These are phyloP conservation scores for Verticillium zaregamsianum DNA, from an alignment of 2,329 filamentous ascomycete species.

Conservation along the genomic window DNA sequence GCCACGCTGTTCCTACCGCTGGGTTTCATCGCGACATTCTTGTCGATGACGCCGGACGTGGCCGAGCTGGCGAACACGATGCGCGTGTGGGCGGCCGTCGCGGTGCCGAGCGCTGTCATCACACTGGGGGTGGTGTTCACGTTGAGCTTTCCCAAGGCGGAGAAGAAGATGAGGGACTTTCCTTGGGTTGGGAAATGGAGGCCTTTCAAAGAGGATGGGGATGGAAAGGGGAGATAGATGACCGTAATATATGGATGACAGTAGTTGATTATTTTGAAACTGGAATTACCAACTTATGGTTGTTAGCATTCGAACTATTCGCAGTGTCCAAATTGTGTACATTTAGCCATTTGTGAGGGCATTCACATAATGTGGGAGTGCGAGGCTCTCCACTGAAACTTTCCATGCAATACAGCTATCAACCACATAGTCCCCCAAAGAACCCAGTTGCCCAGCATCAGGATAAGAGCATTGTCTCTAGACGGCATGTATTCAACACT, in stretches of 20 bases:
- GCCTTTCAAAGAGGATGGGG: background rate
- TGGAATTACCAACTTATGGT: too few species aligned
- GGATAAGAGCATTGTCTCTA: too few species aligned
- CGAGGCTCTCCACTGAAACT: too few species aligned
- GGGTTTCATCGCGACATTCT: constrained; percentile 21
- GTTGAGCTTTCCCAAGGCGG: background rate
- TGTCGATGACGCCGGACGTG: constrained; percentile 23
- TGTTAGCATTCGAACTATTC: too few species aligned
- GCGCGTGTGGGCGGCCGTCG: constrained; percentile 16
- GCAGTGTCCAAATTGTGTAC: too few species aligned
- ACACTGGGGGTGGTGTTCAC: background rate
- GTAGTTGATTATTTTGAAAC: too few species aligned
- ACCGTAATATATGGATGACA: background rate
- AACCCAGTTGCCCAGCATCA: too few species aligned
- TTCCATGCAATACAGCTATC: too few species aligned
- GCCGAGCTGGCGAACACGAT: constrained; percentile 10
- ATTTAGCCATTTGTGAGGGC: too few species aligned
- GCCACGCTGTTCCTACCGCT: constrained; percentile 28
- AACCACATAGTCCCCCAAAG: too few species aligned
- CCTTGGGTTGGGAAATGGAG: background rate
- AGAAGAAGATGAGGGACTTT: background rate
- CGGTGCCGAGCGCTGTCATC: constrained; percentile 17
- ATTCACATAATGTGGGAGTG: too few species aligned
- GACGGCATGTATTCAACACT: too few species aligned
- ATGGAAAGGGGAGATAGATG: background rate